Base-by-base conservation (phyloP, 345 rosid species). In the Eucalyptus victrix region DNA sequence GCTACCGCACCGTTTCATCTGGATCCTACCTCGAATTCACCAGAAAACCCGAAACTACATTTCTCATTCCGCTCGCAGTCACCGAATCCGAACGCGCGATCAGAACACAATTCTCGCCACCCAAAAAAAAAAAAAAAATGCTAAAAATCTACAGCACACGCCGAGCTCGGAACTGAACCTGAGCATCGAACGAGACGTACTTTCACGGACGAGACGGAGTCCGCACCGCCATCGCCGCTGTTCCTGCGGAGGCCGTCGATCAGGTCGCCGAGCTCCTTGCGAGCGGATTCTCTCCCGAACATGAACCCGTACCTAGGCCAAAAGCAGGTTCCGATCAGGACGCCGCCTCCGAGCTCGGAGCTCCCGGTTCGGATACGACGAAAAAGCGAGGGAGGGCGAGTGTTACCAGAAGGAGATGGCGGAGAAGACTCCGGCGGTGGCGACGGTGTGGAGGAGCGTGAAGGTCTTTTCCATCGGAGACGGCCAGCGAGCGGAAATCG, bases 261-360 rank as follows among this genome's bases (percentile, higher is more conserved):
- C 91, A 97, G 89, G 80, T 93, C 92, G 7, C 97, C 96, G 42
- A 97, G 97, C 89, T 97, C 98, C 91, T 96, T 97, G 81, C 98
- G 95, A 88, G 97, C 98, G 14, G 97, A 96, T 90, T 96, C 98
- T 92, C 98, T 93, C 54, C 99, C 99, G 87, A 96, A 96, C 98
- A 95, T 94, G 94, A 98, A 98, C 40, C 99, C 99, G 87, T 96
- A 98, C 98, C 99, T 95, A 90, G 86, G 5, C 24, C 37, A 30
- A 12, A 60, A 32, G 37, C 18, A 62, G 23, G 18, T 49, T 53
- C 14, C 88, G 37, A 44, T 23, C 45, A 60, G 72, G 10, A 15
- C 49, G 54, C 40, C 81, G 40, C 44, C 44, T 34, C 21, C 44
- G 58, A 58, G 58, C 56, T 51, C 56, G 24, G 56, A 53, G 56